A percentile compares a stretch with the other conserved stretches of the same genome.
Evolutionary conservation across 352 stramenopile genomes (phyloP).

Genomic region (Phytophthora crassamura): DNA sequence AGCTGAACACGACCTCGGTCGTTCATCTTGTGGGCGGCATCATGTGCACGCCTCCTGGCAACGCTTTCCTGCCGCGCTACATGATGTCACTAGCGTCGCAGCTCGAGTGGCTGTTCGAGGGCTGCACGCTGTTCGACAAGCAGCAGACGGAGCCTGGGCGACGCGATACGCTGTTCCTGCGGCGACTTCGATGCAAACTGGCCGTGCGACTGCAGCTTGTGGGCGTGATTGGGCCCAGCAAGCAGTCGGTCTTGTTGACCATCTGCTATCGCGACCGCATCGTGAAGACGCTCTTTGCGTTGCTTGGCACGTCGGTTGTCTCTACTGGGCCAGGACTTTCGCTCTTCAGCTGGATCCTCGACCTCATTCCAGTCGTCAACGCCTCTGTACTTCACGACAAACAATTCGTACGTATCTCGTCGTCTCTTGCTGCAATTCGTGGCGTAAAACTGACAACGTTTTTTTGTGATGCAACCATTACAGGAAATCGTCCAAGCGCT

Average conservation of each 20-base stretch:
- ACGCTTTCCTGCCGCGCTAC: constrained; percentile 83
- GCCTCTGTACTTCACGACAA: constrained; percentile 76
- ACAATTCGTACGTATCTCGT: constrained; percentile 66
- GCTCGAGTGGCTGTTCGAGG: constrained; percentile 77
- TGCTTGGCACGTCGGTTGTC: constrained; percentile 75
- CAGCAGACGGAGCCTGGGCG: constrained; percentile 23
- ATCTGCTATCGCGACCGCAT: constrained; percentile 89
- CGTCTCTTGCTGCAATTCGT: constrained; percentile 1
- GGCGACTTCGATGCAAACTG: constrained; percentile 75
- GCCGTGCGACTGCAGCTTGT: constrained; percentile 82
- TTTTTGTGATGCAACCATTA: constrained; percentile 14
- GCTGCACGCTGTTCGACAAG: constrained; percentile 60
- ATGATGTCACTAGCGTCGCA: constrained; percentile 88
- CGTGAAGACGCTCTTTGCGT: constrained; percentile 80
- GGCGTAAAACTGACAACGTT: constrained; percentile 19
- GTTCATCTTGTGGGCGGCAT: constrained; percentile 77
- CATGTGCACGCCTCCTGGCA: constrained; percentile 72
- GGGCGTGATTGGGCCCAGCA: constrained; percentile 72
- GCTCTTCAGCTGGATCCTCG: constrained; percentile 89
- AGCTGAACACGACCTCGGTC: constrained; percentile 75
- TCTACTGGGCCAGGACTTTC: constrained; percentile 65
- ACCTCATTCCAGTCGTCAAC: constrained; percentile 83
- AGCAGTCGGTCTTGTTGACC: constrained; percentile 71
- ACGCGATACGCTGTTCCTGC: constrained; percentile 43
- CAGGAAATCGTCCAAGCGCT: constrained; percentile 79